Base-by-base conservation (phyloP, 352 stramenopile genomes). In the Phytophthora citricola region DNA sequence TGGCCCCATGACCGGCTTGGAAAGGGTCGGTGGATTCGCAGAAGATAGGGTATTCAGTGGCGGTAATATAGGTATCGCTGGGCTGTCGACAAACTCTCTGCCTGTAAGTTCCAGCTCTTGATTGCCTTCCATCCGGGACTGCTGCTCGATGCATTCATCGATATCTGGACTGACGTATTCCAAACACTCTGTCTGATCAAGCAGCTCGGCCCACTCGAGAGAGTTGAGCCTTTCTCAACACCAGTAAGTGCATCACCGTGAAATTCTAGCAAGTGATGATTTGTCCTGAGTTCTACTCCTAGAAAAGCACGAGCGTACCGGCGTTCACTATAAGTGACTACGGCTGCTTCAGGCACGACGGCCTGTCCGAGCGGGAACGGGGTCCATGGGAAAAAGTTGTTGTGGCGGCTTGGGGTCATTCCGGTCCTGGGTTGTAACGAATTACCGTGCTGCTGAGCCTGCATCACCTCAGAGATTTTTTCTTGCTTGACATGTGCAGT, bases 121-220 rank as follows among this genome's bases (percentile, higher is more conserved):
- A 41, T 84, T 84, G 22, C 64, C 80, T 73, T 83, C 69, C 38
- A 80, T 58, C 9, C 57, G 53, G 6, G 38, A 65, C 6, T 90
- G 70, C 0, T 43, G 48, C 15, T 64, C 59, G 5, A 94, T 70
- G 34, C 68, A 89, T 4, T 58, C 40, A 3, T 81, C 66, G 15
- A 94, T 58, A 31, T 94, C 83, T 10, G 86, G 86, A 14, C 86
- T 94, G 44, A 89, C 62, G 52, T 94, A 94, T 32, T 91, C 77
- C 2, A 87, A 41, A 14, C 53, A 75, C 26, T 83, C 74, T 0
- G 60, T 58, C 17, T 69, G 64, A 1, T 75, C 57, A 12, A 93
- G 65, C 6, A 93, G 43, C n/a, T 88, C 77, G 1, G 87, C 66
- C 85, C 83, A 93, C 29, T 90, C 81, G 7, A 51, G 61, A 9